These are phyloP conservation scores for Azolla pinnata DNA, from an alignment of 75 land plant genomes.

Conservation along the genomic window DNA sequence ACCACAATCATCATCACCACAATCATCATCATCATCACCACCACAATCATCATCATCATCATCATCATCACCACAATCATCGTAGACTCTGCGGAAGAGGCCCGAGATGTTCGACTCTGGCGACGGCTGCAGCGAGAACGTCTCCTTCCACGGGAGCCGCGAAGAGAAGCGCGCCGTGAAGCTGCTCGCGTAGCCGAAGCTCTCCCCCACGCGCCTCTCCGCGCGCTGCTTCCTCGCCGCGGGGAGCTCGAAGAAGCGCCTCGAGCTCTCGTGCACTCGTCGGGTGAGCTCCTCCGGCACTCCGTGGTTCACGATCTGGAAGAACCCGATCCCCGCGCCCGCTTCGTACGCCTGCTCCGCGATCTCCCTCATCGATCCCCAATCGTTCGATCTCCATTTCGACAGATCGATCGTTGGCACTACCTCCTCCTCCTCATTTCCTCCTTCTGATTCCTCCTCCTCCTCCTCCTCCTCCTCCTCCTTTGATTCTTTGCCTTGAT, in stretches of 20 bases:
- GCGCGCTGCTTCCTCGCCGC: conserved; percentile 35
- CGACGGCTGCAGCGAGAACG: conserved; percentile 38
- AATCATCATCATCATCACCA: too few species aligned
- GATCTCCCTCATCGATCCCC: neutral
- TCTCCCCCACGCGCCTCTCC: conserved; percentile 30
- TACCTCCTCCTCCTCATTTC: too few species aligned
- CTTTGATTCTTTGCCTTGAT: too few species aligned
- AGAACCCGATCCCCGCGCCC: conserved; percentile 60
- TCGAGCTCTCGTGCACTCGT: conserved; percentile 27
- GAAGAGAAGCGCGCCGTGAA: conserved; percentile 46
- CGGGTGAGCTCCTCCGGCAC: conserved; percentile 28
- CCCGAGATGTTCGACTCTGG: conserved; percentile 15
- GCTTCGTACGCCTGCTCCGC: conserved; percentile 23
- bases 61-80: neutral
- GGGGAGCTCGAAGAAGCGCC: conserved; percentile 41
- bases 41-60: neutral
- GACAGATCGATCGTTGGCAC: conserved; percentile 53
- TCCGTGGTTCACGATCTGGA: conserved; percentile 65
- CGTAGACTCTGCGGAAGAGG: conserved; percentile 19
- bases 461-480: too few species aligned
- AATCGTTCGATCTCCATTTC: conserved; percentile 27
- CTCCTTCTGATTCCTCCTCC: too few species aligned
- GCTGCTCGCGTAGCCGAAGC: conserved; percentile 51
- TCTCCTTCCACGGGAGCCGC: conserved; percentile 73
- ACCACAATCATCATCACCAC: too few species aligned